These are phyloP conservation scores for Pyropia haitanensis DNA, from an alignment of 23 red algal species.

Conservation along the genomic window DNA sequence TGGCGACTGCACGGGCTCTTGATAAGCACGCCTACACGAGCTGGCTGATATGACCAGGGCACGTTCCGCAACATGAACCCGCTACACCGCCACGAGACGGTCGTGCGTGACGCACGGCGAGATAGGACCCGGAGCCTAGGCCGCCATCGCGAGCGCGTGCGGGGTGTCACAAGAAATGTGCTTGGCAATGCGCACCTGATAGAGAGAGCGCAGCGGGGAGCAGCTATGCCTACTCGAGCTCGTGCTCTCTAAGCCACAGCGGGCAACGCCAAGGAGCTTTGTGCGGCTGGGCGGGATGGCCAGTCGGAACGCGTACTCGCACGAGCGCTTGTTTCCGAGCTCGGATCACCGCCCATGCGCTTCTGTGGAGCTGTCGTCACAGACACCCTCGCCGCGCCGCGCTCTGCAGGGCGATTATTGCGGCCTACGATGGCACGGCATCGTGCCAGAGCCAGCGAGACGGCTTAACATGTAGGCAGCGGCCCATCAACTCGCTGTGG, in stretches of 20 bases:
- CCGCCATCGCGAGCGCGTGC: conserved; percentile 20
- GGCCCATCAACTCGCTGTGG: conserved; percentile 71
- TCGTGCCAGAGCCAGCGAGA: too few relatives aligned
- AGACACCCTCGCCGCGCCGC: conserved; percentile 52
- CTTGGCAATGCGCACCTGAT: conserved; percentile 52
- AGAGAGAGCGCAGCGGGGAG: conserved; percentile 33
- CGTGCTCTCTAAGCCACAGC: conserved; percentile 46
- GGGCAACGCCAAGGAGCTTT: conserved; percentile 52
- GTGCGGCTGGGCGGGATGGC: conserved; percentile 30
- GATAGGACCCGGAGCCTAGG: conserved; percentile 32
- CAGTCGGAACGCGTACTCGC: conserved; percentile 25
- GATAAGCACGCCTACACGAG: conserved; percentile 10
- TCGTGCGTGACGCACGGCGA: conserved; percentile 41
- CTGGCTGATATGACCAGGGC: conserved; percentile 47
- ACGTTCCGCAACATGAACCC: conserved; percentile 67
- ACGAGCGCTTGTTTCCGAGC: conserved; percentile 51
- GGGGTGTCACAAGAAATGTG: conserved; percentile 25
- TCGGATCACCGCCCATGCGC: conserved; percentile 18
- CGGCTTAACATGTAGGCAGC: too few relatives aligned
- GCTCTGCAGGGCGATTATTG: conserved; percentile 40
- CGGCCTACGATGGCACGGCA: conserved; percentile 32
- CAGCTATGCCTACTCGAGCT: conserved; percentile 23
- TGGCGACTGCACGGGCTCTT: conserved; percentile 16
- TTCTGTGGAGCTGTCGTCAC: conserved; percentile 55
- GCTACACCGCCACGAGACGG: conserved; percentile 41